phyloP scores from a whole-genome alignment of 2,329 filamentous ascomycete species.

The Aaosphaeria pasadenensis region DNA sequence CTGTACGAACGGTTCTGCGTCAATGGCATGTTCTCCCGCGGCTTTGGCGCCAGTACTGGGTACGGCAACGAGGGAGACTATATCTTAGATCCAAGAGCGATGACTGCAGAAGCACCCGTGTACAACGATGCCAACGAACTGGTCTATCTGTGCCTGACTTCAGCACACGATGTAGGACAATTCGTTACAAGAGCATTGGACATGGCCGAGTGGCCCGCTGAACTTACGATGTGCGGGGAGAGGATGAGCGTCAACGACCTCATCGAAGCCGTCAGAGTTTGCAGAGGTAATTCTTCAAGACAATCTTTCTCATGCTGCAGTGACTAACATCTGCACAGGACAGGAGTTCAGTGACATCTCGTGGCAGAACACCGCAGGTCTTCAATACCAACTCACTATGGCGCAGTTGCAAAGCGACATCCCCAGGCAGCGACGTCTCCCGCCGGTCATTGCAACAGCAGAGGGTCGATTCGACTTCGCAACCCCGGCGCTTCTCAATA shows the following conservation, averaged over 20 bases:
- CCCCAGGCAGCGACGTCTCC: conserved; percentile 43
- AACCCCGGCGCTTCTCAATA: conserved; percentile 57
- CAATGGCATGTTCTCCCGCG: conserved; percentile 59
- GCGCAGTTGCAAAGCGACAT: conserved; percentile 33
- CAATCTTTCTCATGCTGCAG: not conserved
- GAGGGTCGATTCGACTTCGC: conserved; percentile 66
- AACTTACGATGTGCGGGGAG: conserved; percentile 69
- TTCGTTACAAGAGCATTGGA: conserved; percentile 70
- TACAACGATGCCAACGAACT: conserved; percentile 48
- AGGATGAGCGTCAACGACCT: conserved; percentile 60
- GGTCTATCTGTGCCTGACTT: conserved; percentile 60
- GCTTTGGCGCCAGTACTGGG: conserved; percentile 58
- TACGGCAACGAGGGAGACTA: conserved; percentile 61
- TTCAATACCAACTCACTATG: conserved; percentile 48
- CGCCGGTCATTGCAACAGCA: conserved; percentile 64
- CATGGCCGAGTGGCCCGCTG: conserved; percentile 62
- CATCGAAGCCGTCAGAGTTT: conserved; percentile 48
- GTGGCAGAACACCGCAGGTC: conserved; percentile 48
- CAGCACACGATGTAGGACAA: conserved; percentile 66
- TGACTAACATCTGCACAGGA: conserved; percentile 18
- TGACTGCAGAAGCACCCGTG: conserved; percentile 59
- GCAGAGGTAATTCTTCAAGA: conserved; percentile 19
- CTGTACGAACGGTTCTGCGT: conserved; percentile 74
- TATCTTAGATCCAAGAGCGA: conserved; percentile 59
- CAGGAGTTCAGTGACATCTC: conserved; percentile 32